These are phyloP conservation scores for Lentinula sp. DNA, from an alignment of 768 basidiomycete species.

Conservation along the genomic window DNA sequence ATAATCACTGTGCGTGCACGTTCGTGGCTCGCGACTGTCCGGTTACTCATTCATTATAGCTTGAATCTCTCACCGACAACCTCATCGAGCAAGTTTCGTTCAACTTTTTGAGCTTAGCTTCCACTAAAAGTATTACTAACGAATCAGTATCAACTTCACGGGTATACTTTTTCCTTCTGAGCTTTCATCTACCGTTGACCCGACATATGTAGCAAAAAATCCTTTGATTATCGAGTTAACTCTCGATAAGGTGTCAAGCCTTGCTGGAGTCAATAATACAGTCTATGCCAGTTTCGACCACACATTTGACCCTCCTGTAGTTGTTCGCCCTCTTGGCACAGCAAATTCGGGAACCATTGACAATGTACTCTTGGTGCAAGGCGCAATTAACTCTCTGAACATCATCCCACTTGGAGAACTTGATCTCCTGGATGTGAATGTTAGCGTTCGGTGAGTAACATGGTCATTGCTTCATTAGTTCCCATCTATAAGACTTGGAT, in stretches of 20 bases:
- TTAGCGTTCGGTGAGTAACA: conserved; percentile 27
- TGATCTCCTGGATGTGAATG: conserved; percentile 38
- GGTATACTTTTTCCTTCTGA: conserved; percentile 14
- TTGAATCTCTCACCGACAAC: conserved; percentile 28
- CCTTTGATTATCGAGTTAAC: conserved; percentile 40
- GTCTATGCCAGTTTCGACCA: conserved; percentile 56
- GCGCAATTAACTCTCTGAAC: conserved; percentile 38
- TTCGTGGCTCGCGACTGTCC: too few species aligned
- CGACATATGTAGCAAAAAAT: conserved; percentile 26
- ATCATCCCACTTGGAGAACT: conserved; percentile 51
- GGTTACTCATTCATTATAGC: conserved; percentile 15
- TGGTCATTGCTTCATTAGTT: neutral
- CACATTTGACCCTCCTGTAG: conserved; percentile 44
- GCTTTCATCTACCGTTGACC: neutral
- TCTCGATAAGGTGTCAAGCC: conserved; percentile 32
- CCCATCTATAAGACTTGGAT: neutral
- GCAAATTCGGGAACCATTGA: conserved; percentile 54
- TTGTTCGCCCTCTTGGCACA: conserved; percentile 41
- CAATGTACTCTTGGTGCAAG: conserved; percentile 52
- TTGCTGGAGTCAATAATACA: conserved; percentile 45
- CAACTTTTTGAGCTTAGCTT: neutral
- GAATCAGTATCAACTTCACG: conserved; percentile 29
- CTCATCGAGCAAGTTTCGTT: conserved; percentile 24
- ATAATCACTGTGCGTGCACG: conserved; percentile 27
- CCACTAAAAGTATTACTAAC: neutral